Evolutionary conservation across 2,329 filamentous ascomycete genomes (phyloP), one percentile per base, ranked within the genome.

Genomic region (Curvularia sp.): DNA sequence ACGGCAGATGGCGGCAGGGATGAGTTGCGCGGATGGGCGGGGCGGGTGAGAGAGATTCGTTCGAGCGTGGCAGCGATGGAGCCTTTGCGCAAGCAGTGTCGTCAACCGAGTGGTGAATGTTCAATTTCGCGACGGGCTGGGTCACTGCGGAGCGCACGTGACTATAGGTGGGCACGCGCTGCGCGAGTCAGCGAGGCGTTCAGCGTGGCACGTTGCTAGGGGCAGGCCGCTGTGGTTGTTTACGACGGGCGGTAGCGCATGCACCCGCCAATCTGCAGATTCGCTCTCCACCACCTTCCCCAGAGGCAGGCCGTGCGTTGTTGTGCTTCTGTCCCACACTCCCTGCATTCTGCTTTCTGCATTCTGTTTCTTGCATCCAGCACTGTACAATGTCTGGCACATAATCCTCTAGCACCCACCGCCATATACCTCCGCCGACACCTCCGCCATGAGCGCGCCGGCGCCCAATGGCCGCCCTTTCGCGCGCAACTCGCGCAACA

Each of bases 401-500:
- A 60, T 71, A 68, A 62, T 53, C 58, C 56, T 55, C 55, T 63
- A 59, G 65, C 65, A 62, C 66, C 62, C 68, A 60, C 66, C 65
- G 46, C 62, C 60, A 60, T 56, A 54, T 55, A 35, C 33, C 61
- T 55, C 60, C 52, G 53, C 48, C 54, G 38, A 48, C 57, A 48
- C 58, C 64, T 54, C 57, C 63, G 67, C 64, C 64, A 87, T 86
- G 83, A 82, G 82, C 72, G 81, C 79, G 55, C 84, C 84, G 75
- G 81, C 84, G 62, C 81, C 84, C 69, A 86, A 83, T 76, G 85
- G 86, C 77, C 86, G 88, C 67, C 86, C 89, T 75, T 91, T 89
- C 42, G 66, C 66, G 30, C 64, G 68, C 51, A 90, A 88, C 75
- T 61, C 62, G 82, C 89, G 92, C 71, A 90, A 88, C 75, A 94